Percentiles rank a stretch among this genome's conserved stretches.
Evolutionary conservation across 169 alveolate genomes (phyloP).

Genomic region (Cryptosporidium meleagridis): DNA sequence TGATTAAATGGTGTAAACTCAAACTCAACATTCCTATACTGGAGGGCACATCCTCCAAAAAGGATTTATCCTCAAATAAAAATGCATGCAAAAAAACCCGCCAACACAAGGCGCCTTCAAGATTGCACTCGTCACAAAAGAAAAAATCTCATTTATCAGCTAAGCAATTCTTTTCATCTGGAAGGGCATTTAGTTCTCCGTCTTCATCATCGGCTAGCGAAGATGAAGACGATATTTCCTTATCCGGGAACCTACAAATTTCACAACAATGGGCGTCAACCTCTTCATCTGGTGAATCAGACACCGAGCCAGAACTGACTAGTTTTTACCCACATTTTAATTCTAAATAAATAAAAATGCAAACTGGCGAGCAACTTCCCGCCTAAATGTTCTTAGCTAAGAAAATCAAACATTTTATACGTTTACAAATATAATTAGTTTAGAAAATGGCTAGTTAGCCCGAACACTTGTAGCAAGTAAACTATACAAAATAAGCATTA

Average conservation of each 20-base stretch:
- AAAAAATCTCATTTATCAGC: constrained; percentile 61
- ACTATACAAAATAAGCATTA: neutral
- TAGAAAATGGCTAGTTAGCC: neutral
- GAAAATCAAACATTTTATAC: neutral
- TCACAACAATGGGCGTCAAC: constrained; percentile 70
- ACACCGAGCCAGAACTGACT: constrained; percentile 66
- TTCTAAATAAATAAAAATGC: constrained; percentile 13
- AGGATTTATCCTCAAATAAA: neutral
- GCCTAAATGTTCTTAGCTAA: neutral
- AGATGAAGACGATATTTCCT: constrained; percentile 40
- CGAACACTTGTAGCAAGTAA: neutral
- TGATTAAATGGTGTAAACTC: constrained; percentile 63
- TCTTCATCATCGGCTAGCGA: constrained; percentile 40
- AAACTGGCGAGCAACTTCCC: neutral
- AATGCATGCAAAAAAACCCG: neutral
- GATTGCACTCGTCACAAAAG: neutral
- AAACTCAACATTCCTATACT: constrained; percentile 48
- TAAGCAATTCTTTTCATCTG: constrained; percentile 69
- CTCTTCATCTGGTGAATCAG: constrained; percentile 69
- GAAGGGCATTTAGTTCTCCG: constrained; percentile 67
- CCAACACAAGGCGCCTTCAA: neutral
- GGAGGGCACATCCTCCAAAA: constrained; percentile 10
- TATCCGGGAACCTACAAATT: constrained; percentile 43
- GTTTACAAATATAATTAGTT: neutral
- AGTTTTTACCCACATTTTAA: constrained; percentile 70